Conservation (phyloP, 2,329 filamentous ascomycete genomes). For the Penicillium expansum region DNA sequence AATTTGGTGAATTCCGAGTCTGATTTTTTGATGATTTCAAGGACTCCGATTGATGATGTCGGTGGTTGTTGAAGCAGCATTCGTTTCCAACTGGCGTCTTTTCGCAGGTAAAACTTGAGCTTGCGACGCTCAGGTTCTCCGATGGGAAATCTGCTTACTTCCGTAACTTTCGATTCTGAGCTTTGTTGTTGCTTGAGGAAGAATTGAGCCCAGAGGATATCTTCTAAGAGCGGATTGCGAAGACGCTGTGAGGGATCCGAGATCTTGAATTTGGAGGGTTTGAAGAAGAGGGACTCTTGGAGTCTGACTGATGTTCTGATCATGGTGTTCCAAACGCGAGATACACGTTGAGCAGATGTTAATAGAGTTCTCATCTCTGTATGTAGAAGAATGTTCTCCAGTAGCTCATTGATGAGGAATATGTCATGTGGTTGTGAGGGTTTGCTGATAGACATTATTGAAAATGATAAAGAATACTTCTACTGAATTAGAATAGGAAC, state of each 20-base stretch:
- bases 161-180: not conserved
- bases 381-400: conserved; percentile 10
- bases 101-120: not conserved
- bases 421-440: not conserved
- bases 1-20: conserved; percentile 7
- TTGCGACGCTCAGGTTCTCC: not conserved
- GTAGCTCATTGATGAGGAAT: conserved; percentile 7
- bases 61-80: conserved; percentile 10
- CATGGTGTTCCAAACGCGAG: not conserved
- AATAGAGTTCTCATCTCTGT: conserved; percentile 5
- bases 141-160: conserved; percentile 6
- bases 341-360: conserved; percentile 9
- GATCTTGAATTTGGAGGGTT: not conserved
- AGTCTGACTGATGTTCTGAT: not conserved
- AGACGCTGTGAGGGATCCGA: not conserved
- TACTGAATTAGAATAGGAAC: not conserved
- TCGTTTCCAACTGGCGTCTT: conserved; percentile 7
- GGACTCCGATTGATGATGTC: conserved; percentile 5
- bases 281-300: conserved; percentile 7
- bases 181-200: conserved; percentile 6
- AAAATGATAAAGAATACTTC: not conserved
- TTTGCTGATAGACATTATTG: conserved; percentile 1
- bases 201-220: conserved; percentile 9
- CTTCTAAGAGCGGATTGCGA: conserved; percentile 8
- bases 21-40: conserved; percentile 10